A percentile compares a stretch with the other conserved stretches of the same genome.
Conservation (phyloP, 768 basidiomycete species). For the Lentinula guzmanii region DNA sequence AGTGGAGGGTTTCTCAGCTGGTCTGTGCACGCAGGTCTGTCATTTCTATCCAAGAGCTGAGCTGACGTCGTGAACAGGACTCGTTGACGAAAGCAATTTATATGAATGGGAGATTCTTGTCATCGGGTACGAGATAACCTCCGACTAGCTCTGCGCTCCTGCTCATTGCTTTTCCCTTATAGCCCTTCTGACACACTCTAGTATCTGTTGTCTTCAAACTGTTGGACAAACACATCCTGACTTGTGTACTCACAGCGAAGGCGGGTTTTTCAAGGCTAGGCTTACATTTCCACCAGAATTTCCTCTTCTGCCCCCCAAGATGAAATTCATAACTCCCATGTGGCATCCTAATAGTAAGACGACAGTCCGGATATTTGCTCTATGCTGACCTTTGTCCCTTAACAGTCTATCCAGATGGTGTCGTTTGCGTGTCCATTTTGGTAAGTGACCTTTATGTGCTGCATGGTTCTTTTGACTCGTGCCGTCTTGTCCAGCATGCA, state of each 20-base stretch:
- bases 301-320: constrained; percentile 89
- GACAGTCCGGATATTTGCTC: not conserved
- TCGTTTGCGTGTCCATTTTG: constrained; percentile 94
- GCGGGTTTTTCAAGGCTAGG: constrained; percentile 91
- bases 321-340: constrained; percentile 93
- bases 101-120: constrained; percentile 97
- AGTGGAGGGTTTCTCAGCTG: constrained; percentile 95
- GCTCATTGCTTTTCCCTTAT: constrained; percentile 17
- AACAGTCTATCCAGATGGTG: constrained; percentile 89
- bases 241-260: constrained; percentile 55
- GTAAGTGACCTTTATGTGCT: constrained; percentile 30
- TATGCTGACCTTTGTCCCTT: not conserved
- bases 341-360: constrained; percentile 95
- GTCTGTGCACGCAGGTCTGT: constrained; percentile 30
- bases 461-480: not conserved
- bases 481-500: constrained; percentile 56
- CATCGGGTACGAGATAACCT: constrained; percentile 62
- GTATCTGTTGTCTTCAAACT: constrained; percentile 30
- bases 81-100: constrained; percentile 91
- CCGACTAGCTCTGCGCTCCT: not conserved
- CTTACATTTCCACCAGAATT: constrained; percentile 88
- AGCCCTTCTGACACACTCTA: constrained; percentile 93
- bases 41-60: constrained; percentile 15
- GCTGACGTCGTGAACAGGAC: constrained; percentile 44
- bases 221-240: constrained; percentile 11